These are phyloP conservation scores for Yamadazyma triangularis DNA, from an alignment of 1,139 yeast species.

Conservation along the genomic window DNA sequence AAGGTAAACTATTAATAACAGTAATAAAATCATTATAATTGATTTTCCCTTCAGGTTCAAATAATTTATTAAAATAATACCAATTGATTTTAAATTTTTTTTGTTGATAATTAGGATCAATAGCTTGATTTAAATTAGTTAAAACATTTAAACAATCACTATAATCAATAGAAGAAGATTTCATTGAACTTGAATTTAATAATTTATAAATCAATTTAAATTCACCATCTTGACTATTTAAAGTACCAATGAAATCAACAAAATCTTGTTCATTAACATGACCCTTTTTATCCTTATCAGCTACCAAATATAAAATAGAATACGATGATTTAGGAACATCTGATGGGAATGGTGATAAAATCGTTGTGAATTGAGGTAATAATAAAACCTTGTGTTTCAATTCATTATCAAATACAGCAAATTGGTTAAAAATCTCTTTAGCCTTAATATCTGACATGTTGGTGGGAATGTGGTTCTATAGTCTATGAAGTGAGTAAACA, in stretches of 20 bases:
- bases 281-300: constrained; percentile 62
- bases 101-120: constrained; percentile 41
- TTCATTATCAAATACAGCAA: constrained; percentile 26
- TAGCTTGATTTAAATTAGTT: constrained; percentile 36
- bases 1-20: constrained; percentile 41
- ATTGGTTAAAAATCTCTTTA: constrained; percentile 37
- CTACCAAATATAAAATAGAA: constrained; percentile 55
- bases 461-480: neutral
- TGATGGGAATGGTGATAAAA: constrained; percentile 40
- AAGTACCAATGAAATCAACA: constrained; percentile 50
- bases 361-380: constrained; percentile 35
- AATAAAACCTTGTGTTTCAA: constrained; percentile 23
- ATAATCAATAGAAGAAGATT: constrained; percentile 21
- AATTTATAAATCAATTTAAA: constrained; percentile 48
- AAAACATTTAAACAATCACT: constrained; percentile 38
- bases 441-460: constrained; percentile 26
- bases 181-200: constrained; percentile 16
- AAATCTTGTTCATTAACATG: constrained; percentile 58
- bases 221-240: constrained; percentile 55
- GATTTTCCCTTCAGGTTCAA: constrained; percentile 38
- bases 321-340: constrained; percentile 39
- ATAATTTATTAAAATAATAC: constrained; percentile 40
- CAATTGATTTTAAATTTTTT: constrained; percentile 41
- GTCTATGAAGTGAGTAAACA: too few species aligned
- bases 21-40: constrained; percentile 39